phyloP scores from a whole-genome alignment of 192 early-diverging fungal species.

The Gryganskiella cystojenkinii region DNA sequence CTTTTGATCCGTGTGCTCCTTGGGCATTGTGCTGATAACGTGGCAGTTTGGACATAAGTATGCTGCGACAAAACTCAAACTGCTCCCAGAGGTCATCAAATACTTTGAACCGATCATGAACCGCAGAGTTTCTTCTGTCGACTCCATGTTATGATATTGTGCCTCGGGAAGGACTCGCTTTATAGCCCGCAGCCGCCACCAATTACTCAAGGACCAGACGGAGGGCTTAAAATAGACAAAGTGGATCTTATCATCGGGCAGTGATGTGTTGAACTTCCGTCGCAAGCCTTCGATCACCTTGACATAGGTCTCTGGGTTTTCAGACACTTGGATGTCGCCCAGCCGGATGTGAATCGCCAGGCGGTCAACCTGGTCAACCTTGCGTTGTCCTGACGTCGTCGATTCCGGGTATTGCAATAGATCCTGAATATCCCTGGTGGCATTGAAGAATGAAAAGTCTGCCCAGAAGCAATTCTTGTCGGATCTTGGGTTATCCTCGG shows the following conservation, averaged over 20 bases:
- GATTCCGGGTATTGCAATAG: not conserved
- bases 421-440: slow-evolving; percentile 12
- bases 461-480: not conserved
- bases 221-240: slow-evolving; percentile 14
- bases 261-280: slow-evolving; percentile 7
- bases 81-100: slow-evolving; percentile 22
- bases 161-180: slow-evolving; percentile 2
- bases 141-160: slow-evolving; percentile 13
- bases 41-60: slow-evolving; percentile 16
- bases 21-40: slow-evolving; percentile 11
- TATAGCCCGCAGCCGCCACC: slow-evolving; percentile 10
- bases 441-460: slow-evolving; percentile 18
- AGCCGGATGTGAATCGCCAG: slow-evolving; percentile 17
- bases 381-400: slow-evolving; percentile 1
- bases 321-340: slow-evolving; percentile 7
- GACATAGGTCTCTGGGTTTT: slow-evolving; percentile 14
- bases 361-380: slow-evolving; percentile 7
- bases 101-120: slow-evolving; percentile 11
- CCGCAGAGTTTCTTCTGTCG: slow-evolving; percentile 5
- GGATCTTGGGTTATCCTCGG: slow-evolving; percentile 4
- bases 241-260: not conserved
- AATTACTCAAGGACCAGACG: not conserved
- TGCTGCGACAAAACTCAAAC: slow-evolving; percentile 10
- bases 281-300: slow-evolving; percentile 13
- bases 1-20: not conserved